These are phyloP conservation scores for Fusarium oligoseptatum DNA, from an alignment of 2,329 filamentous ascomycete genomes.

Conservation along the genomic window DNA sequence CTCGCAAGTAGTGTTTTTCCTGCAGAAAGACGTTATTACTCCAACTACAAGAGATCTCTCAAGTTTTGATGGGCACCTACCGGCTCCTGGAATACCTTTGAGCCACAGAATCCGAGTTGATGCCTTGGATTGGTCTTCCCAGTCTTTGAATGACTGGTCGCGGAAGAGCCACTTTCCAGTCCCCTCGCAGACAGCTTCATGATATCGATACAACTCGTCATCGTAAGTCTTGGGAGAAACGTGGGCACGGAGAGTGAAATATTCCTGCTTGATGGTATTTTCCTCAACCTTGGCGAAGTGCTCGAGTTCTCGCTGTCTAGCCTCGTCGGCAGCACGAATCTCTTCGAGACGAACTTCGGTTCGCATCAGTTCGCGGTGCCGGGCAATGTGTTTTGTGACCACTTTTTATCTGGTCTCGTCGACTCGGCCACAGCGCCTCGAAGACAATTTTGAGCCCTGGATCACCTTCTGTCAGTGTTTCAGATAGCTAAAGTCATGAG, in stretches of 20 bases:
- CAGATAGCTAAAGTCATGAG: fast-evolving
- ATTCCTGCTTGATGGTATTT: neutral
- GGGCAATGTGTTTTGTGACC: neutral
- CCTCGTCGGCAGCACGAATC: neutral
- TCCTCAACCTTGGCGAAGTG: neutral
- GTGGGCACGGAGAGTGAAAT: neutral
- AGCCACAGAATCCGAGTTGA: neutral
- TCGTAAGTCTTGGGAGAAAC: neutral
- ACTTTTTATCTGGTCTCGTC: neutral
- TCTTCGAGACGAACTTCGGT: conserved; percentile 1
- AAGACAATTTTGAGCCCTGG: neutral
- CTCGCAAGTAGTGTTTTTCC: conserved; percentile 7
- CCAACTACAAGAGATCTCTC: neutral
- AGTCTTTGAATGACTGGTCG: neutral
- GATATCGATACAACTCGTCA: neutral
- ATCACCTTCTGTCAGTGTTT: neutral
- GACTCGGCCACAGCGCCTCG: neutral
- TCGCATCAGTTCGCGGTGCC: neutral
- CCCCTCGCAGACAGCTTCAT: neutral
- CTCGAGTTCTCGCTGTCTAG: neutral
- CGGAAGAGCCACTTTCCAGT: conserved; percentile 14
- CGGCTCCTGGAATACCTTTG: conserved; percentile 3
- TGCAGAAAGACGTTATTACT: fast-evolving
- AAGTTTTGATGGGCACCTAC: neutral
- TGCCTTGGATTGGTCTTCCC: neutral